Evolutionary conservation across 202 grass and related monocot genomes (phyloP).

Genomic region (Panicum virgatum): DNA sequence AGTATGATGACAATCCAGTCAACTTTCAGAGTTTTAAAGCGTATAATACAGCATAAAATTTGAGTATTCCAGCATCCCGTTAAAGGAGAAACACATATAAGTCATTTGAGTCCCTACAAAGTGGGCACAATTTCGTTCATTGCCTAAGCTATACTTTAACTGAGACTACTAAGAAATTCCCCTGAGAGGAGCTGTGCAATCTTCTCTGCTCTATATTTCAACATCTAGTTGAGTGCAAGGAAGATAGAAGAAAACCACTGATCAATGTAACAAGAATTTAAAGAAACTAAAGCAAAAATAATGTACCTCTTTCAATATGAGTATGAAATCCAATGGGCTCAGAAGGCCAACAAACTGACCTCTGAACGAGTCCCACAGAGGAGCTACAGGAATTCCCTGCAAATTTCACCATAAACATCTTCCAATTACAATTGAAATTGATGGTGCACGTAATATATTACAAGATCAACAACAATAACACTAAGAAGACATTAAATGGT

Average conservation of each 20-base stretch:
- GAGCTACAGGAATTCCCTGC: constrained; percentile 97
- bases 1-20: not conserved
- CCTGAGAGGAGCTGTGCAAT: not conserved
- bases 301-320: constrained; percentile 90
- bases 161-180: not conserved
- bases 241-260: too few species aligned
- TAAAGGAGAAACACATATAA: not conserved
- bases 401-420: constrained; percentile 30
- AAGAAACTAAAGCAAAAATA: constrained; percentile 28
- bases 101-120: not conserved
- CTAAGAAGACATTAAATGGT: constrained; percentile 23
- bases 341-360: constrained; percentile 93
- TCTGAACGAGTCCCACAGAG: constrained; percentile 82
- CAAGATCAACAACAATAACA: not conserved
- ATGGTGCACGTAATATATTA: too few species aligned
- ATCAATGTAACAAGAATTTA: not conserved
- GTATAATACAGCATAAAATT: not conserved
- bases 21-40: not conserved
- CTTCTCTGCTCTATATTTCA: not conserved
- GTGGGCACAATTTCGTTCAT: not conserved
- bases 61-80: not conserved
- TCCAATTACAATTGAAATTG: not conserved
- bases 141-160: not conserved
- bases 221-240: too few species aligned
- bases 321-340: constrained; percentile 96